Conservation (phyloP, 2,329 filamentous ascomycete genomes). For the Fonsecaea pedrosoi region DNA sequence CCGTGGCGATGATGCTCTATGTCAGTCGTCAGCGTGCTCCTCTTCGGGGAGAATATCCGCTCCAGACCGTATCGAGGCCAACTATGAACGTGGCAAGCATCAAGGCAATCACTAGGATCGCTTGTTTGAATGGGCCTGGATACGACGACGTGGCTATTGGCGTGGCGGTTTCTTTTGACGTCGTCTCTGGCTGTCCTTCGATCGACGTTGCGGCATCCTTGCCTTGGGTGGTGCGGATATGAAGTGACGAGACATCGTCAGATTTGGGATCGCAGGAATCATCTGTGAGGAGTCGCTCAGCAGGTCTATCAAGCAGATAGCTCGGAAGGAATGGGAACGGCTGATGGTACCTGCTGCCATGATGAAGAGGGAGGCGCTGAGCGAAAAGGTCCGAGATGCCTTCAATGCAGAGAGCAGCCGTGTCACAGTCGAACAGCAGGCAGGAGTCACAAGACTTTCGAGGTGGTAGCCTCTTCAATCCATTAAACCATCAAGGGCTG, state of each 20-base stretch:
- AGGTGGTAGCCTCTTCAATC: too few species aligned
- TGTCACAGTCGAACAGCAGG: neutral
- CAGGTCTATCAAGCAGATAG: neutral
- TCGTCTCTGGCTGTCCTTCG: neutral
- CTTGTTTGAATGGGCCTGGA: slow-evolving; percentile 22
- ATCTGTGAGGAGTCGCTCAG: neutral
- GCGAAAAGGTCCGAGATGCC: neutral
- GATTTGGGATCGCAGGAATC: neutral
- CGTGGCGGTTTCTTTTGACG: neutral
- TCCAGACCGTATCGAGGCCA: slow-evolving; percentile 26
- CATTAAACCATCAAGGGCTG: too few species aligned
- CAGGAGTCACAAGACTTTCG: too few species aligned
- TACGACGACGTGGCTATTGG: neutral
- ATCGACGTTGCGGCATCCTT: neutral
- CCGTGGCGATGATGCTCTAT: slow-evolving; percentile 44
- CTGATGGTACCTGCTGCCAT: neutral
- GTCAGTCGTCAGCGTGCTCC: neutral
- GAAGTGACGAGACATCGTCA: neutral
- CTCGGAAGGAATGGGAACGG: neutral
- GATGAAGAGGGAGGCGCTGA: neutral
- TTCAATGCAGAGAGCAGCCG: neutral
- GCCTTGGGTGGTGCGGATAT: neutral
- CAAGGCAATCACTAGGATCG: slow-evolving; percentile 28
- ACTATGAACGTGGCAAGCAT: slow-evolving; percentile 33
- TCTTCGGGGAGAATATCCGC: neutral